Evolutionary conservation across 495 filamentous ascomycete species (phyloP).

Genomic region (Penicillium bialowiezense): DNA sequence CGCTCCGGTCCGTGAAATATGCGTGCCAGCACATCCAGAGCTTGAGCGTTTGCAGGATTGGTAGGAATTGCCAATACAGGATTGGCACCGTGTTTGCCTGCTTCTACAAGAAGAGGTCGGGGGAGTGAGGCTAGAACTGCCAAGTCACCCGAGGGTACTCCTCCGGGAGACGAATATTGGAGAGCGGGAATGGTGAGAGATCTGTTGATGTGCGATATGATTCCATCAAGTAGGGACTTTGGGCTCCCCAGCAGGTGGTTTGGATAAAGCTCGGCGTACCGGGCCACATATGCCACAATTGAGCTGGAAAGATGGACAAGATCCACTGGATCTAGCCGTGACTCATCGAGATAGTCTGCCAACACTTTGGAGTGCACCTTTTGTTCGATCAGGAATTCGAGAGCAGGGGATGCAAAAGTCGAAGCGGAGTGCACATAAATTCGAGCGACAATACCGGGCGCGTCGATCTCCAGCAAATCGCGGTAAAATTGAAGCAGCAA

Average conservation of each 20-base stretch:
- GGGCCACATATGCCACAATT: constrained; percentile 56
- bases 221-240: constrained; percentile 33
- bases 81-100: constrained; percentile 40
- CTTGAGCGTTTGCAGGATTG: constrained; percentile 49
- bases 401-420: constrained; percentile 48
- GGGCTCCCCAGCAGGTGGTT: constrained; percentile 51
- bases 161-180: constrained; percentile 53
- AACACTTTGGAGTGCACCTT: constrained; percentile 50
- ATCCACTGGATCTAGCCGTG: constrained; percentile 50
- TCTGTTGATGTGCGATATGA: constrained; percentile 44
- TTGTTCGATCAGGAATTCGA: constrained; percentile 53
- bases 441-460: constrained; percentile 33
- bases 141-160: constrained; percentile 52
- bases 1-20: constrained; percentile 54
- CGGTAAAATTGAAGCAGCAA: constrained; percentile 74
- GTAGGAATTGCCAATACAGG: constrained; percentile 50
- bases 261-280: constrained; percentile 54
- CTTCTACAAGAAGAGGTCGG: constrained; percentile 50
- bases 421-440: constrained; percentile 33
- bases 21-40: constrained; percentile 50
- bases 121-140: constrained; percentile 57
- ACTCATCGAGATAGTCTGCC: constrained; percentile 52
- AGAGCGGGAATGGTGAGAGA: constrained; percentile 42
- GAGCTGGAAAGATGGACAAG: constrained; percentile 50
- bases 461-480: constrained; percentile 53